Base-by-base conservation (phyloP, 129 eudicot genomes). In the Apium graveolens region DNA sequence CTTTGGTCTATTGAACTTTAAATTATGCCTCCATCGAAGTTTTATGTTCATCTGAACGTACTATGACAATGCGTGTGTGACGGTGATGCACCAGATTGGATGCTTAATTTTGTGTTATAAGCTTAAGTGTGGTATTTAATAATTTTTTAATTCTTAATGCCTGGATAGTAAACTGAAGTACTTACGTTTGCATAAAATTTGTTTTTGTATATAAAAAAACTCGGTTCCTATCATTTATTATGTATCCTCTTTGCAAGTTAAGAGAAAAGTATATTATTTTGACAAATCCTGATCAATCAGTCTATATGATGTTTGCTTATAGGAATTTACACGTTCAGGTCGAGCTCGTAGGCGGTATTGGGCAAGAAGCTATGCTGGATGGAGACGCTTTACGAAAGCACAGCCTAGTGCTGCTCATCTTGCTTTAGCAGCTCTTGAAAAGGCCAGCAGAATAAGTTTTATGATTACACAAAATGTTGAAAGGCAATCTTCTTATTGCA, bases 361-460 rank as follows among this genome's bases (percentile, higher is more conserved):
- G 98, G 96, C 98, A 62, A 88, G 98, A 84, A 94, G 98, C 81
- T 94, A 88, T 78, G 98, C 98, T 79, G 98, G 98, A 77, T 94
- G 98, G 98, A 88, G 98, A 73, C 87, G 90, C 48, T 94, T 94
- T 45, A 91, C 86, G 74, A 82, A 88, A 63, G 91, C 98, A 71
- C 86, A 87, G 76, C 98, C 98, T 70, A 84, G 98, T 82, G 78
- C 93, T 11, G 98, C 93, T 51, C 96, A 94, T 78, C 79, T 75
- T 45, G 92, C 98, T 66, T 88, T 94, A 82, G 88, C 98, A 74
- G 84, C 93, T 79, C 86, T 94, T 57, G 96, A 94, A 74, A 94
- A 88, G 81, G 88, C 87, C 76, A 87, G 96, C 72, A 91, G 86
- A 44, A 88, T 90, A 82, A 87, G 73, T 81, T 94, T 85, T 79